Conservation (phyloP, 1,284 basidiomycete species). For the Ceratobasidium theobromae region DNA sequence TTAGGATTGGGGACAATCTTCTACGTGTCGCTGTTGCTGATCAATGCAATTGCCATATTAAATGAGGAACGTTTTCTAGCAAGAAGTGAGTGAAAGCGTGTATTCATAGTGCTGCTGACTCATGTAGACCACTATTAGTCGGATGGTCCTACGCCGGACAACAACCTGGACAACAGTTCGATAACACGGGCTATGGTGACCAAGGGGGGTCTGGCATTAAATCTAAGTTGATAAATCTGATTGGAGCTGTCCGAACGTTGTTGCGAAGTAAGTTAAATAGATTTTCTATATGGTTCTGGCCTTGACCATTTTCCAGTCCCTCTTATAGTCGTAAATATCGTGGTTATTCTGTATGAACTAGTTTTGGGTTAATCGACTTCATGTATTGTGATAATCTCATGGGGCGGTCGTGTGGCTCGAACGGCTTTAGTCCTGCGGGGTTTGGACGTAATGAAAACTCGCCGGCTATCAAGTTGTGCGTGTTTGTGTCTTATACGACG, state of each 20-base stretch:
- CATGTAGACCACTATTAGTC: constrained; percentile 56
- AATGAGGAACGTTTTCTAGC: constrained; percentile 95
- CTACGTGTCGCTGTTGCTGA: constrained; percentile 76
- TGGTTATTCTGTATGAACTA: constrained; percentile 81
- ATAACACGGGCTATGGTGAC: constrained; percentile 54
- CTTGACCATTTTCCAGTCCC: constrained; percentile 62
- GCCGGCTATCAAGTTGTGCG: no score
- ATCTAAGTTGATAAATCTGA: constrained; percentile 84
- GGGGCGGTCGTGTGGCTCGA: neutral
- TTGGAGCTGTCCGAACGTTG: constrained; percentile 89
- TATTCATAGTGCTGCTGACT: no score
- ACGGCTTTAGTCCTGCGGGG: no score
- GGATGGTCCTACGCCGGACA: constrained; percentile 78
- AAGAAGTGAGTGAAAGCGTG: constrained; percentile 63
- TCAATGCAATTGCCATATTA: constrained; percentile 91
- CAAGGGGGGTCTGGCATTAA: constrained; percentile 73
- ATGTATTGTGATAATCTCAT: neutral
- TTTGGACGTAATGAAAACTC: no score
- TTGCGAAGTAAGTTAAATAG: constrained; percentile 76
- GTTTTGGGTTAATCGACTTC: constrained; percentile 52
- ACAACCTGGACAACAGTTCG: constrained; percentile 45
- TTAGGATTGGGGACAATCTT: constrained; percentile 60
- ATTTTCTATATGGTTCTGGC: constrained; percentile 2
- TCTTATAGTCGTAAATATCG: constrained; percentile 77
- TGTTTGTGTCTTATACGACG: no score